Conservation (phyloP, 2,329 filamentous ascomycete species). For the Fusarium annulatum region DNA sequence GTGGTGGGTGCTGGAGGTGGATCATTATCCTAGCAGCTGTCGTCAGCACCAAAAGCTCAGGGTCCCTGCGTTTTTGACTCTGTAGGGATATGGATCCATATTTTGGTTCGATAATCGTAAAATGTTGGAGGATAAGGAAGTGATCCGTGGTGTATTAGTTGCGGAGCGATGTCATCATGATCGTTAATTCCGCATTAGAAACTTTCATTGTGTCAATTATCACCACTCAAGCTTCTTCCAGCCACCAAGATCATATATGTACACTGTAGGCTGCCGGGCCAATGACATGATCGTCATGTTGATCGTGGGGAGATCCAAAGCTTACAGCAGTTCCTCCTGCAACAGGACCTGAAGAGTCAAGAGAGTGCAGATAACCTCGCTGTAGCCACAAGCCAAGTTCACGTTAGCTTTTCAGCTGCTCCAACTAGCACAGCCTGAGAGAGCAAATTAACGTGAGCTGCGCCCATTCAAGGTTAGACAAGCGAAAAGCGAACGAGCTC, state of each 20-base stretch:
- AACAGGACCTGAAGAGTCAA: not conserved
- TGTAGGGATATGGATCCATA: slow-evolving; percentile 11
- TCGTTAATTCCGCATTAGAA: slow-evolving; percentile 13
- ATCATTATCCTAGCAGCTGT: slow-evolving; percentile 33
- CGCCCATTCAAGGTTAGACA: slow-evolving; percentile 31
- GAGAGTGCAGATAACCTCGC: not conserved
- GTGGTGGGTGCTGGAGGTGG: slow-evolving; percentile 31
- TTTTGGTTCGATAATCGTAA: slow-evolving; percentile 1
- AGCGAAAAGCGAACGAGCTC: slow-evolving; percentile 7
- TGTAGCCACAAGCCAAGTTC: slow-evolving; percentile 3
- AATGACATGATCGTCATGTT: slow-evolving; percentile 37
- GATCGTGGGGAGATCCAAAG: slow-evolving; percentile 26
- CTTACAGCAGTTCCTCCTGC: not conserved
- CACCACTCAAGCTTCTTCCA: slow-evolving; percentile 19
- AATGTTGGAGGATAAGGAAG: not conserved
- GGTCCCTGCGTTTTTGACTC: slow-evolving; percentile 20
- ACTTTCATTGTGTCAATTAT: slow-evolving; percentile 1
- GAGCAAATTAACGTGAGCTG: slow-evolving; percentile 28
- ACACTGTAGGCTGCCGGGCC: slow-evolving; percentile 24
- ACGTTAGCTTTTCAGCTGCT: slow-evolving; percentile 19
- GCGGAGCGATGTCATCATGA: slow-evolving; percentile 25
- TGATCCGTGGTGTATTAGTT: not conserved
- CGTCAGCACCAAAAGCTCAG: slow-evolving; percentile 39
- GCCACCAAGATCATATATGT: slow-evolving; percentile 4
- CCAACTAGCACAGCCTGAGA: slow-evolving; percentile 18